Percentiles rank a stretch among this genome's conserved stretches.
phyloP scores from a whole-genome alignment of 1,284 basidiomycete genomes.

The Marasmius fiardii region DNA sequence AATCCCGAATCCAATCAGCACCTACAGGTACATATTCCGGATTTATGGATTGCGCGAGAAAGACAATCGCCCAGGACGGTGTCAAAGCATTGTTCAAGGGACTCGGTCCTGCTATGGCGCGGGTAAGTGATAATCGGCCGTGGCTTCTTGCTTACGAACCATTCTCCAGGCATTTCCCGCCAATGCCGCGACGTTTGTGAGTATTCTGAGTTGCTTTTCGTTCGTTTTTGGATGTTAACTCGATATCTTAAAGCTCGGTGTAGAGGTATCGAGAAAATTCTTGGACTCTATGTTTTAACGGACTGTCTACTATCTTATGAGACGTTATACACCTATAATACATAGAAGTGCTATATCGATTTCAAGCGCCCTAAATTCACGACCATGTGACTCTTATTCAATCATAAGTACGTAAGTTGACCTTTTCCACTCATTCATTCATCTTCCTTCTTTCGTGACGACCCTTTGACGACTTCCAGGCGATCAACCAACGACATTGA shows the following conservation, averaged over 20 bases:
- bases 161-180: conserved; percentile 80
- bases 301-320: background rate
- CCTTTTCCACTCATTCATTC: background rate
- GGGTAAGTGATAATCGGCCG: conserved; percentile 50
- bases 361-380: too few species aligned
- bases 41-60: conserved; percentile 88
- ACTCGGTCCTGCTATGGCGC: conserved; percentile 94
- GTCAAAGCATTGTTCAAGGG: conserved; percentile 93
- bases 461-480: background rate
- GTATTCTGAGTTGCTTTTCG: conserved; percentile 31
- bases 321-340: too few species aligned
- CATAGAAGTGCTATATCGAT: too few species aligned
- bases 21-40: conserved; percentile 95
- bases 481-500: background rate
- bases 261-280: conserved; percentile 73
- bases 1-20: conserved; percentile 96
- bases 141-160: conserved; percentile 8
- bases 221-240: background rate
- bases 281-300: conserved; percentile 62
- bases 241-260: conserved; percentile 58
- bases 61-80: conserved; percentile 93
- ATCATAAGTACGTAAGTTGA: background rate
- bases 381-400: background rate
- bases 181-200: conserved; percentile 93
- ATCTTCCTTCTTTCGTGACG: conserved; percentile 3